A percentile compares a stretch with the other conserved stretches of the same genome.
Evolutionary conservation across 2,329 filamentous ascomycete genomes (phyloP).

Genomic region (Plectosphaerella cucumerina): DNA sequence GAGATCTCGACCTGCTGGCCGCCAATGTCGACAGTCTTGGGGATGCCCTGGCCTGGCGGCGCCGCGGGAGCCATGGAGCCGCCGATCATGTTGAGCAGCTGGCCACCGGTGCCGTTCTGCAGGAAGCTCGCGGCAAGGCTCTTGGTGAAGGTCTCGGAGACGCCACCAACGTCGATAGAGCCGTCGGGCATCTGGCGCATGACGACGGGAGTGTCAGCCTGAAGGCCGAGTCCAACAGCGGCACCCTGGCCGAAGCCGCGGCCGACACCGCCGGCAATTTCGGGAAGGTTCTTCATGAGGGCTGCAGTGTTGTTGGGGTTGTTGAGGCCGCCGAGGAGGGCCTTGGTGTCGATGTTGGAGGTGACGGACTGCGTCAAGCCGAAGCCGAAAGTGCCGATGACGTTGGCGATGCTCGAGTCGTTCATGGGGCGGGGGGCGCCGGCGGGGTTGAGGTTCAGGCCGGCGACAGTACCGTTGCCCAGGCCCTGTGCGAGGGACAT

Average conservation of each 20-base stretch:
- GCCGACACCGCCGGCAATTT: conserved; percentile 21
- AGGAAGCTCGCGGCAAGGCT: conserved; percentile 26
- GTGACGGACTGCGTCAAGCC: conserved; percentile 19
- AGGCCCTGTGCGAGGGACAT: conserved; percentile 16
- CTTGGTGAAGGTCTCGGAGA: conserved; percentile 19
- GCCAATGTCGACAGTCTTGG: conserved; percentile 11
- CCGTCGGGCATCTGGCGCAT: conserved; percentile 16
- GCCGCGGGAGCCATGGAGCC: neutral
- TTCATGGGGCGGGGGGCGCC: conserved; percentile 13
- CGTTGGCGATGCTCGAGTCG: conserved; percentile 14
- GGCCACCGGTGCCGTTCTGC: conserved; percentile 22
- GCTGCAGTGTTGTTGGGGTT: conserved; percentile 8
- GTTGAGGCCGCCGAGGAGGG: conserved; percentile 2
- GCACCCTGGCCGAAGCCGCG: conserved; percentile 20
- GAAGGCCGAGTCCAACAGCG: conserved; percentile 21
- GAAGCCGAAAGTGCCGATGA: conserved; percentile 21
- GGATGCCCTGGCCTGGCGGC: conserved; percentile 7
- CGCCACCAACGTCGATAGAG: conserved; percentile 13
- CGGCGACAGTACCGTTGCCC: conserved; percentile 17
- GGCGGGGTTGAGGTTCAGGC: conserved; percentile 14
- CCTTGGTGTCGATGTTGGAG: conserved; percentile 16
- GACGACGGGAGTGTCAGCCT: conserved; percentile 15
- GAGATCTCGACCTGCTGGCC: conserved; percentile 15
- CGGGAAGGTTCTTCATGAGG: conserved; percentile 15
- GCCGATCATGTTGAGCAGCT: conserved; percentile 14